Conservation (phyloP, 768 basidiomycete species). For the Lentinus brumalis region DNA sequence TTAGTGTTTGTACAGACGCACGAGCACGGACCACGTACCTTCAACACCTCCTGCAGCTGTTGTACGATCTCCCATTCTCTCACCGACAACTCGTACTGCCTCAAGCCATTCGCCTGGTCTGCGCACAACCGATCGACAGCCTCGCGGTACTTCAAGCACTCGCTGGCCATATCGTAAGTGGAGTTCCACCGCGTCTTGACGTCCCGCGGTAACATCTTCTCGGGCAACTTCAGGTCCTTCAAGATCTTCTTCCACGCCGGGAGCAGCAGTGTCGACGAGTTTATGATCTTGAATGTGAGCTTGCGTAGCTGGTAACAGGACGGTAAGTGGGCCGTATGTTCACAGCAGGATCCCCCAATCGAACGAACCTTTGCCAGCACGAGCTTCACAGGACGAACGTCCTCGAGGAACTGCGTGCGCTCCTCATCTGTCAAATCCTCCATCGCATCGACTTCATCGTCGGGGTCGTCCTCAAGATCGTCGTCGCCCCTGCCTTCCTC, state of each 20-base stretch:
- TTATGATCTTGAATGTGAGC: slow-evolving; percentile 19
- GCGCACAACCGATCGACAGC: slow-evolving; percentile 30
- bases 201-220: slow-evolving; percentile 38
- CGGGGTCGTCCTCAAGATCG: slow-evolving; percentile 10
- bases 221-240: slow-evolving; percentile 10
- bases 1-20: not conserved
- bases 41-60: not conserved
- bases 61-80: slow-evolving; percentile 34
- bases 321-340: no score
- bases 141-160: slow-evolving; percentile 28
- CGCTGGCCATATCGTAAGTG: slow-evolving; percentile 38
- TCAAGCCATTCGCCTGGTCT: not conserved
- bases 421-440: slow-evolving; percentile 19
- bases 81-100: slow-evolving; percentile 28
- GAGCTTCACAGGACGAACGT: slow-evolving; percentile 26
- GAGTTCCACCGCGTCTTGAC: slow-evolving; percentile 42
- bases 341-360: no score
- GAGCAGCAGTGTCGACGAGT: slow-evolving; percentile 34
- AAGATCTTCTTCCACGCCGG: slow-evolving; percentile 32
- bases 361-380: slow-evolving; percentile 36
- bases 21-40: not conserved
- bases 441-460: slow-evolving; percentile 31
- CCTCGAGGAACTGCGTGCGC: slow-evolving; percentile 17
- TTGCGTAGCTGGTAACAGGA: slow-evolving; percentile 12
- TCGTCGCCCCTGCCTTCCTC: not conserved